Evolutionary conservation across 805 yeast species (phyloP).

Genomic region (Candida quercuum): DNA sequence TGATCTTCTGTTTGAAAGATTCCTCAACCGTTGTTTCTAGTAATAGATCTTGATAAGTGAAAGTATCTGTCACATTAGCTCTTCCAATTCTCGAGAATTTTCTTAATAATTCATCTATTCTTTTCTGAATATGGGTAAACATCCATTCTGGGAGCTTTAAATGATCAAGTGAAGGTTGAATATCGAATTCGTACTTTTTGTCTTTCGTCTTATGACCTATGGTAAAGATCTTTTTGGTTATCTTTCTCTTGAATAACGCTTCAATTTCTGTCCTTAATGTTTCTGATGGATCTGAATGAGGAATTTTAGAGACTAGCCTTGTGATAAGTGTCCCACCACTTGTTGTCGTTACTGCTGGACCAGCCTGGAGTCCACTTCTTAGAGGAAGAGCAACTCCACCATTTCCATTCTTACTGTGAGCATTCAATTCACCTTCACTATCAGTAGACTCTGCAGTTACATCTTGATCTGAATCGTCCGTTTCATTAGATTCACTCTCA

Average conservation of each 20-base stretch:
- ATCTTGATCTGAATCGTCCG: no score
- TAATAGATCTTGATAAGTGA: neutral
- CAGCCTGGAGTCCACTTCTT: no score
- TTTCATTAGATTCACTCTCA: no score
- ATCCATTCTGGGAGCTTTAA: no score
- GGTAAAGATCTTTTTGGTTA: constrained; percentile 1
- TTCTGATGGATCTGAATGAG: constrained; percentile 3
- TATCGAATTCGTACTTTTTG: neutral
- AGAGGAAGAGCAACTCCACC: no score
- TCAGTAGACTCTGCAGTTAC: no score
- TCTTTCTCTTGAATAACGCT: constrained; percentile 5
- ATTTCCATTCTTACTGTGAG: no score
- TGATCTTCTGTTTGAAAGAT: neutral
- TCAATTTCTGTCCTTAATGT: constrained; percentile 7
- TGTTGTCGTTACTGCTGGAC: no score
- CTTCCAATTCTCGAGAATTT: neutral
- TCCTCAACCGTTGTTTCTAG: neutral
- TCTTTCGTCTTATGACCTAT: no score
- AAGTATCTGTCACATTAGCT: neutral
- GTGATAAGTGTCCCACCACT: no score
- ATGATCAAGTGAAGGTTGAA: neutral
- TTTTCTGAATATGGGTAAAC: neutral
- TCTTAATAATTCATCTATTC: neutral
- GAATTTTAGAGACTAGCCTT: no score
- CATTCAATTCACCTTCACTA: no score